phyloP scores from a whole-genome alignment of 805 yeast genomes.

The Millerago galiae region DNA sequence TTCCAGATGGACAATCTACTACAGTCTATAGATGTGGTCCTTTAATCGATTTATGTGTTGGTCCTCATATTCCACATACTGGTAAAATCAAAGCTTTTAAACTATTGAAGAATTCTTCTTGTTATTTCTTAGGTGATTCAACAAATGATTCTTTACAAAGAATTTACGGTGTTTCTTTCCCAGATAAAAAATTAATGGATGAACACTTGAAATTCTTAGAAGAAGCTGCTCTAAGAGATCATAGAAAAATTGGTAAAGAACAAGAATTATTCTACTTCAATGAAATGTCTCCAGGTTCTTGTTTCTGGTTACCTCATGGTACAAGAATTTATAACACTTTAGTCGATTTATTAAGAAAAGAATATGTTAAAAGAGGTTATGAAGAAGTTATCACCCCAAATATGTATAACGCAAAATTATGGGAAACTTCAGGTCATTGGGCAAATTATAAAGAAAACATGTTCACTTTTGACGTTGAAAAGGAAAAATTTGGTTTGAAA shows the following conservation, averaged over 20 bases:
- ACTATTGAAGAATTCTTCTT: conserved; percentile 90
- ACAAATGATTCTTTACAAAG: conserved; percentile 93
- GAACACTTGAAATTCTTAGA: conserved; percentile 90
- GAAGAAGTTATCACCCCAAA: conserved; percentile 99
- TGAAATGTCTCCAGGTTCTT: conserved; percentile 96
- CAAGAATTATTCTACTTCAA: conserved; percentile 94
- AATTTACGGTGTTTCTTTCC: conserved; percentile 96
- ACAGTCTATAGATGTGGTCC: conserved; percentile 98
- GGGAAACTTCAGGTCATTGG: conserved; percentile 99
- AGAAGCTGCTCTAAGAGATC: conserved; percentile 95
- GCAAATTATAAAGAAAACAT: conserved; percentile 94
- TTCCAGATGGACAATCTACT: conserved; percentile 93
- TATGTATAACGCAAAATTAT: conserved; percentile 93
- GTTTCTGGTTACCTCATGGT: conserved; percentile 99
- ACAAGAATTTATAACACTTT: conserved; percentile 91
- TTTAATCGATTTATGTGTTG: conserved; percentile 91
- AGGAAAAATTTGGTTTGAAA: conserved; percentile 89
- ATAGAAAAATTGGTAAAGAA: conserved; percentile 92
- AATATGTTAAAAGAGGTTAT: conserved; percentile 90
- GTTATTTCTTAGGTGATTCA: conserved; percentile 92
- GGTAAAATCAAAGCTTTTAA: conserved; percentile 94
- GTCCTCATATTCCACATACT: conserved; percentile 97
- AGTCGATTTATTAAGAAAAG: conserved; percentile 69
- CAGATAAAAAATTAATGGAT: conserved; percentile 93
- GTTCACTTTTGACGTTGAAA: conserved; percentile 95